phyloP scores from a whole-genome alignment of 148 eudicot genomes.

The Rhododendron griersonianum region DNA sequence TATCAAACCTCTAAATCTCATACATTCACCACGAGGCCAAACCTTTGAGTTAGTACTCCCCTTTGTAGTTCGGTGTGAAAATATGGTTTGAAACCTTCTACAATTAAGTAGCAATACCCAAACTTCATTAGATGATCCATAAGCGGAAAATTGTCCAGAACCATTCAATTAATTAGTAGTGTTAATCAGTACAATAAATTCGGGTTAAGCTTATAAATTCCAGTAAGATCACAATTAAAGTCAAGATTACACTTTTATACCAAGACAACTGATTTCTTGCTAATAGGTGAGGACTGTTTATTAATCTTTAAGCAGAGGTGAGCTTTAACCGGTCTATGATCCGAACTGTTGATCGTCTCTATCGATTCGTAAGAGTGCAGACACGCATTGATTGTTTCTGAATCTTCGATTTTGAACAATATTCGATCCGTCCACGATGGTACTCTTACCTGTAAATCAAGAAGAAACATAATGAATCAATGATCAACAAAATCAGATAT shows the following conservation, averaged over 20 bases:
- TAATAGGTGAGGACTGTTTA: background rate
- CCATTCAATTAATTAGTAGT: background rate
- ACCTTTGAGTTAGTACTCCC: background rate
- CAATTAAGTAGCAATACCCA: background rate
- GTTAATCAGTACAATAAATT: background rate
- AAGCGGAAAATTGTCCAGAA: background rate
- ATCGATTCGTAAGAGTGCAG: conserved; percentile 41
- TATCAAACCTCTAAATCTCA: background rate
- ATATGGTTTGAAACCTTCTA: background rate
- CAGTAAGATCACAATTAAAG: background rate
- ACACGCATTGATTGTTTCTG: conserved; percentile 20
- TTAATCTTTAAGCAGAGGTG: conserved; percentile 35
- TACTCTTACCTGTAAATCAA: conserved; percentile 32
- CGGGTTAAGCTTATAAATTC: background rate
- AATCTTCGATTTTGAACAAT: conserved; percentile 39
- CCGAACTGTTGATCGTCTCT: conserved; percentile 38
- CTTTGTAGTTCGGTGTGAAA: background rate
- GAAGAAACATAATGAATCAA: background rate
- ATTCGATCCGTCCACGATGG: conserved; percentile 61
- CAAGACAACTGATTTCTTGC: no score
- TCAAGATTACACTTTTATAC: background rate
- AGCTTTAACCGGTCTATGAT: conserved; percentile 52
- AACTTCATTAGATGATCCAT: background rate
- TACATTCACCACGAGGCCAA: background rate
- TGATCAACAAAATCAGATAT: background rate